phyloP scores from a whole-genome alignment of 2,329 filamentous ascomycete genomes.

The Thermochaetoides dissita region DNA sequence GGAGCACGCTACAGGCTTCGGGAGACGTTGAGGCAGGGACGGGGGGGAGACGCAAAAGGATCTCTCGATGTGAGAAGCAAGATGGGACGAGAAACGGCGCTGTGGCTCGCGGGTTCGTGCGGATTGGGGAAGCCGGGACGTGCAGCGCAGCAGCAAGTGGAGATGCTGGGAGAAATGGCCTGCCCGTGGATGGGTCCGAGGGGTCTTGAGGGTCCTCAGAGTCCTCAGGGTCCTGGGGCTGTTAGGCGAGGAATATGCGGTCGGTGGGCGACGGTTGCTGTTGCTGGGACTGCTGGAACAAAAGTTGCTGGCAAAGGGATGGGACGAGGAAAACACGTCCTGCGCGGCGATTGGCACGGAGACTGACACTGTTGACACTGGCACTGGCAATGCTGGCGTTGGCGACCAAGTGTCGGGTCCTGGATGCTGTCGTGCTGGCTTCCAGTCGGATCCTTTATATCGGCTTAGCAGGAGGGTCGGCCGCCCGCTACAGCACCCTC shows the following conservation, averaged over 20 bases:
- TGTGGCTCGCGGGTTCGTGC: slow-evolving; percentile 4
- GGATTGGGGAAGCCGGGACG: slow-evolving; percentile 5
- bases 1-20: neutral
- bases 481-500: neutral
- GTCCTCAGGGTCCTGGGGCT: no score
- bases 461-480: neutral
- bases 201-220: no score
- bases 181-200: neutral
- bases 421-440: no score
- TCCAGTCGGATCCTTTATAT: slow-evolving; percentile 3
- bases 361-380: no score
- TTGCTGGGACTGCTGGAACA: no score
- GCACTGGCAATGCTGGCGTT: no score
- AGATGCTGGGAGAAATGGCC: slow-evolving; percentile 9
- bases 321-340: slow-evolving; percentile 1
- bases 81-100: slow-evolving; percentile 5
- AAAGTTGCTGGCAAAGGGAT: neutral
- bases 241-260: slow-evolving; percentile 8
- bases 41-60: neutral
- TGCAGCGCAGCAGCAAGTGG: slow-evolving; percentile 9
- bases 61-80: neutral
- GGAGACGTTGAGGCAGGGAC: neutral
- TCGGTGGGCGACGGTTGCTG: slow-evolving; percentile 7
- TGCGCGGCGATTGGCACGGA: neutral
- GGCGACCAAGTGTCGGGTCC: no score